These are phyloP conservation scores for Tinospora cordifolia DNA, from an alignment of 164 flowering plant genomes.

Conservation along the genomic window DNA sequence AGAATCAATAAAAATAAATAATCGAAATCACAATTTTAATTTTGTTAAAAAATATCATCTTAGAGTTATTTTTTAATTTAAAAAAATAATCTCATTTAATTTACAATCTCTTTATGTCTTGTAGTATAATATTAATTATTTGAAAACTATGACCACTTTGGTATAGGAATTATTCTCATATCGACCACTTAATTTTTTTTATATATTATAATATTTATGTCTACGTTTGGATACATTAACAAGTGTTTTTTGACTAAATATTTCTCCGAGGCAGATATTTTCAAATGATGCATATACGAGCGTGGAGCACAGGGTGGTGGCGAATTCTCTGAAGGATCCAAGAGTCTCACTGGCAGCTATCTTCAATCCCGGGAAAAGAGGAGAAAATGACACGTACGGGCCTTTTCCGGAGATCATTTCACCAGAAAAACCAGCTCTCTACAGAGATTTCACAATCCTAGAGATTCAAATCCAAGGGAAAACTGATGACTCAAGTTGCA, in stretches of 20 bases:
- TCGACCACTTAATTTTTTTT: too few relatives aligned
- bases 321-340: slow-evolving; percentile 17
- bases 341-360: slow-evolving; percentile 21
- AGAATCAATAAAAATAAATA: too few relatives aligned
- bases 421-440: slow-evolving; percentile 27
- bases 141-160: too few relatives aligned
- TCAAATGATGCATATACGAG: slow-evolving; percentile 25
- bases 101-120: too few relatives aligned
- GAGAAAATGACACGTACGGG: slow-evolving; percentile 14
- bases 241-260: background rate
- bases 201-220: too few relatives aligned
- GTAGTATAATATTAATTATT: too few relatives aligned
- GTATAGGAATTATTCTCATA: too few relatives aligned
- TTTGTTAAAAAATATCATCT: too few relatives aligned
- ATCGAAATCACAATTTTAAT: too few relatives aligned
- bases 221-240: too few relatives aligned
- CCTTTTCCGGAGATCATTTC: slow-evolving; percentile 28
- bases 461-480: background rate
- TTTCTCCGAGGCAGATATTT: slow-evolving; percentile 21
- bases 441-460: slow-evolving; percentile 19
- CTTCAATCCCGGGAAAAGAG: slow-evolving; percentile 14
- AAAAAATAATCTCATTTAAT: too few relatives aligned
- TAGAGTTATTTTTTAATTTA: too few relatives aligned
- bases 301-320: slow-evolving; percentile 27
- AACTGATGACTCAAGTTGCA: background rate